Percentiles rank a stretch among this genome's conserved stretches.
Conservation (phyloP, 2,329 filamentous ascomycete genomes). For the Beauveria caledonica region DNA sequence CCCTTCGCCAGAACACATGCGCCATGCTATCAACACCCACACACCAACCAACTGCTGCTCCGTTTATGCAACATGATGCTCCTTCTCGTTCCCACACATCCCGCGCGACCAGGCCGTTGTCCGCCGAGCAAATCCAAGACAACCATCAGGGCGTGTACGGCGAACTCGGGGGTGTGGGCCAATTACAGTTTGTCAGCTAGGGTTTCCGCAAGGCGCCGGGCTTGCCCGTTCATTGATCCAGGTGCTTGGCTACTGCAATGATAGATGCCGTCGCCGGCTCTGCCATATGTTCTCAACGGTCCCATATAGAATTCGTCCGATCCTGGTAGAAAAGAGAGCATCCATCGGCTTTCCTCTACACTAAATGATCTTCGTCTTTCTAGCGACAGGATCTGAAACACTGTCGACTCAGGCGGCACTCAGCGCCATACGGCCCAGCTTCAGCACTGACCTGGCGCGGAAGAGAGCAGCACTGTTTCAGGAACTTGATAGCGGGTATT, state of each 20-base stretch:
- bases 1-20: not conserved
- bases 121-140: not conserved
- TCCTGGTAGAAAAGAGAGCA: not conserved
- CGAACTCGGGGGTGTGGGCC: not conserved
- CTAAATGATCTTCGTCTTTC: not conserved
- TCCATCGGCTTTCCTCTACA: not conserved
- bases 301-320: not conserved
- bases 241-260: not conserved
- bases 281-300: not conserved
- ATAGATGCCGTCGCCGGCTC: not conserved
- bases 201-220: not conserved
- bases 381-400: not conserved
- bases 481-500: not conserved
- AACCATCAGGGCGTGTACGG: not conserved
- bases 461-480: not conserved
- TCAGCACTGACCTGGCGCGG: not conserved
- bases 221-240: not conserved
- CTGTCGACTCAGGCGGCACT: not conserved
- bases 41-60: not conserved
- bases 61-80: not conserved
- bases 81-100: not conserved
- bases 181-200: not conserved
- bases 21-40: not conserved
- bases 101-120: not conserved
- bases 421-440: not conserved